These are phyloP conservation scores for Phoma sp. DNA, from an alignment of 2,329 filamentous ascomycete genomes.

Conservation along the genomic window DNA sequence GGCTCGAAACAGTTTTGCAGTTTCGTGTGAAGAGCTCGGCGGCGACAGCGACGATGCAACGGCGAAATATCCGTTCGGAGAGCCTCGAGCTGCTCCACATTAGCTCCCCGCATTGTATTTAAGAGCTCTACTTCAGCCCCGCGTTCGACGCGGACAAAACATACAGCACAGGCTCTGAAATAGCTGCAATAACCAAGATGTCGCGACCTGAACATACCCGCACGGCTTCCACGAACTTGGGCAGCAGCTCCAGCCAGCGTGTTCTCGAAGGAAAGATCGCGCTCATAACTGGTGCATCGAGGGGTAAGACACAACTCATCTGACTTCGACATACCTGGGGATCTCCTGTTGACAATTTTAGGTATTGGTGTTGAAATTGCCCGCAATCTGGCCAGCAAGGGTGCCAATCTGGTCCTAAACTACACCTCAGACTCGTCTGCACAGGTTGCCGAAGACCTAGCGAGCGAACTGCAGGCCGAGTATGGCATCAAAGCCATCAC, in stretches of 20 bases:
- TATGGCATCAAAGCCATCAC: conserved; percentile 66
- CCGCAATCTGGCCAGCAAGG: conserved; percentile 74
- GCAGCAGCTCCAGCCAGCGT: conserved; percentile 37
- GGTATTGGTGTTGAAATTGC: conserved; percentile 75
- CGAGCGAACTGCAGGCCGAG: conserved; percentile 59
- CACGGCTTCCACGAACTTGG: conserved; percentile 50
- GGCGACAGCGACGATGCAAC: conserved; percentile 12
- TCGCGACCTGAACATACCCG: conserved; percentile 45
- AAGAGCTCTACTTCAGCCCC: conserved; percentile 13
- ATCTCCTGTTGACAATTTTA: conserved; percentile 42
- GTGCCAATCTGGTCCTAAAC: conserved; percentile 71
- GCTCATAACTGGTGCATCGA: conserved; percentile 78
- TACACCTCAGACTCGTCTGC: conserved; percentile 71
- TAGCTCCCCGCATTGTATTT: conserved; percentile 18
- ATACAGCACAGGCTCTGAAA: not conserved
- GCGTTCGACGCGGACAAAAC: not conserved
- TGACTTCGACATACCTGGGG: not conserved
- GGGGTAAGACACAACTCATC: conserved; percentile 59
- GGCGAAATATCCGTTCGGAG: conserved; percentile 17
- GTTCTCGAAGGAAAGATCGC: conserved; percentile 73
- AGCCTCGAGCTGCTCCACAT: conserved; percentile 13
- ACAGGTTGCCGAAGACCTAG: conserved; percentile 59
- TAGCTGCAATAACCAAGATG: conserved; percentile 37
- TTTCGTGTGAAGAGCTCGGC: conserved; percentile 13
- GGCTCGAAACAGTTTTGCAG: conserved; percentile 2